Evolutionary conservation across 1,139 yeast genomes (phyloP).

Genomic region (Pichia inconspicua): DNA sequence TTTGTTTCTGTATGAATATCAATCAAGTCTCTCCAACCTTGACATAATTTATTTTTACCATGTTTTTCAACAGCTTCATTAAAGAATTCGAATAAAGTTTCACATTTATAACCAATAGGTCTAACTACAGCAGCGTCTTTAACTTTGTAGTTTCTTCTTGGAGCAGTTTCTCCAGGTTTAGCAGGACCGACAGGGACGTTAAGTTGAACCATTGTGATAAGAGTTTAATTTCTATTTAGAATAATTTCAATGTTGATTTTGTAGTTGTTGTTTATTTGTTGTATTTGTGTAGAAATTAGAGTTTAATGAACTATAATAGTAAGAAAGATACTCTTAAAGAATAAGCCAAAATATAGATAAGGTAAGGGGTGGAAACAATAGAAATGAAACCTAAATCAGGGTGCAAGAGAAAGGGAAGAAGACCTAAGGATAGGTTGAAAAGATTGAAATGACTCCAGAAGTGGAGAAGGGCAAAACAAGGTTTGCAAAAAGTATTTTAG

Average conservation of each 20-base stretch:
- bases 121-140: slow-evolving; percentile 48
- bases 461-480: too few relatives aligned
- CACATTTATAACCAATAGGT: slow-evolving; percentile 48
- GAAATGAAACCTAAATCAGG: too few relatives aligned
- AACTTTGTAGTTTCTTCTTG: slow-evolving; percentile 65
- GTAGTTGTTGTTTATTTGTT: too few relatives aligned
- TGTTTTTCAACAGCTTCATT: slow-evolving; percentile 55
- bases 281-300: too few relatives aligned
- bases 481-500: too few relatives aligned
- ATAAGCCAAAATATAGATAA: too few relatives aligned
- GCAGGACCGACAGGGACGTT: slow-evolving; percentile 77
- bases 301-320: too few relatives aligned
- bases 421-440: background rate
- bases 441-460: background rate
- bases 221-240: too few relatives aligned
- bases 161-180: slow-evolving; percentile 82
- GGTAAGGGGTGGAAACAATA: too few relatives aligned
- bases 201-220: slow-evolving; percentile 13
- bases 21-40: slow-evolving; percentile 74
- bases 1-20: slow-evolving; percentile 74
- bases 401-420: too few relatives aligned
- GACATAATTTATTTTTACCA: slow-evolving; percentile 42
- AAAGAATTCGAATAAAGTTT: slow-evolving; percentile 64
- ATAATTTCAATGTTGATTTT: too few relatives aligned
- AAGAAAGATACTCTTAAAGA: too few relatives aligned